These are phyloP conservation scores for Beauveria sp. DNA, from an alignment of 2,329 filamentous ascomycete species.

Conservation along the genomic window DNA sequence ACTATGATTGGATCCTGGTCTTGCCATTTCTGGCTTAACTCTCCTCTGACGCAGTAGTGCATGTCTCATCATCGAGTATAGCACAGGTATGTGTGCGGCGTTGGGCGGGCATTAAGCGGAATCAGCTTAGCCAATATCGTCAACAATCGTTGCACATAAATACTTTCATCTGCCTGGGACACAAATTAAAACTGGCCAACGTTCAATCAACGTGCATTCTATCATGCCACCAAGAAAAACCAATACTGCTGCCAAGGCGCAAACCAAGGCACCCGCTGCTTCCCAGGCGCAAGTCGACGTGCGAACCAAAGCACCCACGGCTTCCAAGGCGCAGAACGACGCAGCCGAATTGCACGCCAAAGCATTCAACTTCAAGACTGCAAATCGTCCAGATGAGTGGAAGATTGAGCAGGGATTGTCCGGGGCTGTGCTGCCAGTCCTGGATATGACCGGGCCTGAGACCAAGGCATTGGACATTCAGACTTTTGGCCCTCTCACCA, in stretches of 20 bases:
- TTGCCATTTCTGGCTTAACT: no score
- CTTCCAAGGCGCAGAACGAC: no score
- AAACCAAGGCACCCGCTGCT: no score
- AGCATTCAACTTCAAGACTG: slow-evolving; percentile 9
- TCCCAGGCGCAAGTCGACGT: no score
- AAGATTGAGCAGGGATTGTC: slow-evolving; percentile 44
- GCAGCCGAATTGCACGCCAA: not conserved
- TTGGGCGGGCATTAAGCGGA: not conserved
- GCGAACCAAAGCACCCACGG: no score
- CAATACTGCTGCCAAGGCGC: not conserved
- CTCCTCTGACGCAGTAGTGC: no score
- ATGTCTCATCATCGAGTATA: no score
- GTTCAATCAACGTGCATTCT: not conserved
- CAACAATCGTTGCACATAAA: not conserved
- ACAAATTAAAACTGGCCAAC: not conserved
- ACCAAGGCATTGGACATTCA: slow-evolving; percentile 23
- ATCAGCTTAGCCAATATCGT: not conserved
- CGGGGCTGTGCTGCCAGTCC: slow-evolving; percentile 36
- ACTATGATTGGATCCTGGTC: no score
- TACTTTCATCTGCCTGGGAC: not conserved
- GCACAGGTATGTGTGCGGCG: not conserved
- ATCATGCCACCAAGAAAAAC: not conserved
- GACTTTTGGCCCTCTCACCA: slow-evolving; percentile 23
- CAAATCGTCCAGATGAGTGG: slow-evolving; percentile 39
- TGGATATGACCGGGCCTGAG: slow-evolving; percentile 35